Base-by-base conservation (phyloP, 805 yeast genomes). In the Gaillardinia entomophila region DNA sequence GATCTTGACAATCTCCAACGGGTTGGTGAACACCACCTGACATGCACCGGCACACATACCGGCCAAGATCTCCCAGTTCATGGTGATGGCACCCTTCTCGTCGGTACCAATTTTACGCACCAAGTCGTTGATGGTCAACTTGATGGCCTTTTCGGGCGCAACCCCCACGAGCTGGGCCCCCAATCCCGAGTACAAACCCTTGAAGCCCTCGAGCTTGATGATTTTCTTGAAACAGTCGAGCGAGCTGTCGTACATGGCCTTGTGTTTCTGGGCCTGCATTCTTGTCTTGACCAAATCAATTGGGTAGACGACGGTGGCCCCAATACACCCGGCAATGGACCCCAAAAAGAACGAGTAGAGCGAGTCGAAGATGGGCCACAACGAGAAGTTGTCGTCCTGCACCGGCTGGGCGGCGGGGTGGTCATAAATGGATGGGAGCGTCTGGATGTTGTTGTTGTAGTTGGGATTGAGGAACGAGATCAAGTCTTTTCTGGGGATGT, bases 121-220 rank as follows among this genome's bases (percentile, higher is more conserved):
- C 35, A 84, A 65, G 55, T 90, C 98, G 60, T 90, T 90, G 25
- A 90, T 95, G 0, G 97, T 89, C 44, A 90, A 75, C 62, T 90
- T 90, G 51, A 90, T 90, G 27, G 97, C 97, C 67, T 90, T 90
- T 58, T 90, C 98, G 2, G 98, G 98, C 0, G 97, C 97, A 32
- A 90, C 97, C 45, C 98, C 98, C 30, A 92, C 77, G 49, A 90
- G 68, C 61, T 92, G 97, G 12, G 97, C 97, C 7, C 86, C 84
- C 32, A 90, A 68, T 34, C 98, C 98, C 4, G 95, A 82, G 60
- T 90, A 90, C 36, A 90, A 71, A 6, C 97, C 97, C 46, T 69
- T 65, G 30, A 82, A 50, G 32, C 97, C 97, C 62, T 90, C 97
- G 40, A 72, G 69, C 27, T 67, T 60, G 15, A 89, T 40, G 27